Evolutionary conservation across 257 asterid species (phyloP).

Genomic region (Gentiana macrophylla): DNA sequence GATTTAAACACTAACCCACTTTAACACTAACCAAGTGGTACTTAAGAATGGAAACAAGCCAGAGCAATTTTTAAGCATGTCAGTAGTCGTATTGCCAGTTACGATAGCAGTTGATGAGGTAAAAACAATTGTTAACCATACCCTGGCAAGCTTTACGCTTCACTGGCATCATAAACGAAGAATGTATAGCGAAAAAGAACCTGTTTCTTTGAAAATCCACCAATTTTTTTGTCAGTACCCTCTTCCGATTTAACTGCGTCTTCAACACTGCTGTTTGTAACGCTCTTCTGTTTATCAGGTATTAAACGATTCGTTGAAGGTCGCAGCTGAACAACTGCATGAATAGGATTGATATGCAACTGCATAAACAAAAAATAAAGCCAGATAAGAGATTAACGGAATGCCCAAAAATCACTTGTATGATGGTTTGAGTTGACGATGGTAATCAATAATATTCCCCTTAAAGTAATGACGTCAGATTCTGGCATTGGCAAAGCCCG

Average conservation of each 20-base stretch:
- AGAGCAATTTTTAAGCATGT: too few relatives aligned
- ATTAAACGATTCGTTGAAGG: conserved; percentile 49
- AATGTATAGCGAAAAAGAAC: conserved; percentile 19
- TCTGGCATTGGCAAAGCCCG: too few relatives aligned
- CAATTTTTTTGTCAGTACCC: conserved; percentile 29
- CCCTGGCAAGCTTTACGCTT: neutral
- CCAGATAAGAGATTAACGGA: too few relatives aligned
- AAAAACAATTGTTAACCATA: too few relatives aligned
- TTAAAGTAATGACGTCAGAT: too few relatives aligned
- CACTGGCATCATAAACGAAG: neutral
- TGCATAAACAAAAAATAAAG: conserved; percentile 33
- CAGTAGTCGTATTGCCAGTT: neutral
- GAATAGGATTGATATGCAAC: conserved; percentile 78
- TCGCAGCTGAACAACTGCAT: conserved; percentile 79
- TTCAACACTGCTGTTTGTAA: conserved; percentile 18
- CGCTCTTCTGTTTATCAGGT: conserved; percentile 30
- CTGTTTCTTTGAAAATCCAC: conserved; percentile 40
- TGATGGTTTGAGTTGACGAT: too few relatives aligned
- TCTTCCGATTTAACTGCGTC: conserved; percentile 33
- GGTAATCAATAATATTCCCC: too few relatives aligned
- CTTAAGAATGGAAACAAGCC: too few relatives aligned
- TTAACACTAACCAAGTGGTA: too few relatives aligned
- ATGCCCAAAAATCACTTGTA: too few relatives aligned
- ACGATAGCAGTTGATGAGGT: neutral
- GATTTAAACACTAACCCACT: too few relatives aligned